A percentile compares a stretch with the other conserved stretches of the same genome.
Evolutionary conservation across 2,329 filamentous ascomycete genomes (phyloP).

Genomic region (Exutisphaerella laricina): DNA sequence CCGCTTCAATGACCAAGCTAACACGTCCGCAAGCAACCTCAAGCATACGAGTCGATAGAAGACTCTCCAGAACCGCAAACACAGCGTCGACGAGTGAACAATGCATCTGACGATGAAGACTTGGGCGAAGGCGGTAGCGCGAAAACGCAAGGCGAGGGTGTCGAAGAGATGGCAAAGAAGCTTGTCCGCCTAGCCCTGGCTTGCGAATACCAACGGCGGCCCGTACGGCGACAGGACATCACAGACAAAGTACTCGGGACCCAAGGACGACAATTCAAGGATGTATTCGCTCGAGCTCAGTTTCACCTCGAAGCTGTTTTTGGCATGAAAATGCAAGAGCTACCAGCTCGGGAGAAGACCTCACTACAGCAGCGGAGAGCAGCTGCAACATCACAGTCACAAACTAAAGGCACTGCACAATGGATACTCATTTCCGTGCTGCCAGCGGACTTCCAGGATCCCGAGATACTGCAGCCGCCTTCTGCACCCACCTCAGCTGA

Average conservation of each 20-base stretch:
- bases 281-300: conserved; percentile 73
- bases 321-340: conserved; percentile 87
- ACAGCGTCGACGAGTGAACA: conserved; percentile 26
- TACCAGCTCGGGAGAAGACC: conserved; percentile 74
- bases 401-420: conserved; percentile 41
- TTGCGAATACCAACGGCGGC: conserved; percentile 54
- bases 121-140: conserved; percentile 19
- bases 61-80: conserved; percentile 26
- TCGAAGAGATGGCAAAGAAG: conserved; percentile 52
- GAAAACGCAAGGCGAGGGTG: conserved; percentile 24
- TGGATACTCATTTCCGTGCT: conserved; percentile 75
- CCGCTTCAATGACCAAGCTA: too few species aligned
- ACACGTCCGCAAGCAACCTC: too few species aligned
- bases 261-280: conserved; percentile 65
- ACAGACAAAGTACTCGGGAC: conserved; percentile 64
- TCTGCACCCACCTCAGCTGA: conserved; percentile 58
- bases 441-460: conserved; percentile 58
- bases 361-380: conserved; percentile 62
- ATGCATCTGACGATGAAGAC: conserved; percentile 17
- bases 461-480: conserved; percentile 63
- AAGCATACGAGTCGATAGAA: too few species aligned
- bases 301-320: conserved; percentile 63
- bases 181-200: conserved; percentile 57
- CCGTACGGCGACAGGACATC: conserved; percentile 55
- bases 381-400: conserved; percentile 50